phyloP scores from a whole-genome alignment of 2,329 filamentous ascomycete species.

The Chaetomium strumarium region DNA sequence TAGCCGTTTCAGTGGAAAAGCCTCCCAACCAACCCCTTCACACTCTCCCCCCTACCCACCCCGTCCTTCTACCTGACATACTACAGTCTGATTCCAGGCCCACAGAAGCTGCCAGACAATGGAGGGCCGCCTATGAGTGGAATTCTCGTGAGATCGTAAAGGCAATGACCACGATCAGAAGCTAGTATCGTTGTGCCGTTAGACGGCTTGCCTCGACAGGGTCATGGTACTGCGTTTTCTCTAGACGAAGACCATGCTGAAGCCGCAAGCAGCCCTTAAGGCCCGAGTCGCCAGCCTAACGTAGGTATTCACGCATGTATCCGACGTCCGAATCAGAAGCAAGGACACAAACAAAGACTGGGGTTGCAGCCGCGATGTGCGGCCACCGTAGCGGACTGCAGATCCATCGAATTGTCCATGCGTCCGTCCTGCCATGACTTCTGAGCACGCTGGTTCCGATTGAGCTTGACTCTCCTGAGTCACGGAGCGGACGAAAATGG shows the following conservation, averaged over 20 bases:
- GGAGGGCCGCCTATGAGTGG: conserved; percentile 55
- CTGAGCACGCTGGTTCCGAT: background rate
- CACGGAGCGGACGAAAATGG: background rate
- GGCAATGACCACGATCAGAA: conserved; percentile 53
- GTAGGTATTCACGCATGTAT: background rate
- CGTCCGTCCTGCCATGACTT: background rate
- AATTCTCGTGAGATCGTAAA: conserved; percentile 62
- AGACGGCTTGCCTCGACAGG: too few relatives aligned
- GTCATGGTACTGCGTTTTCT: conserved; percentile 36
- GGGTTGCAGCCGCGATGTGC: conserved; percentile 7
- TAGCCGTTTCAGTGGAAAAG: too few relatives aligned
- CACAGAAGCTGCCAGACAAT: conserved; percentile 60
- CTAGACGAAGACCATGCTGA: conserved; percentile 34
- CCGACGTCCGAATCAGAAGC: background rate
- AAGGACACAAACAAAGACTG: background rate
- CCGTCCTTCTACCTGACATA: background rate
- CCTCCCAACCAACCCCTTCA: conserved; percentile 8
- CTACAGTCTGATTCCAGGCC: conserved; percentile 44
- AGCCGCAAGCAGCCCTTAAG: background rate
- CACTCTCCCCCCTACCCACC: background rate
- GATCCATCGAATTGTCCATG: conserved; percentile 4
- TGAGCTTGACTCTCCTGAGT: background rate
- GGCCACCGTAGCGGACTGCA: conserved; percentile 1
- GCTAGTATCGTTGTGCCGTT: conserved; percentile 34
- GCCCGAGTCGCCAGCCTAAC: background rate